Evolutionary conservation across 441 rosid genomes (phyloP).

Genomic region (Monsonia emarginata): DNA sequence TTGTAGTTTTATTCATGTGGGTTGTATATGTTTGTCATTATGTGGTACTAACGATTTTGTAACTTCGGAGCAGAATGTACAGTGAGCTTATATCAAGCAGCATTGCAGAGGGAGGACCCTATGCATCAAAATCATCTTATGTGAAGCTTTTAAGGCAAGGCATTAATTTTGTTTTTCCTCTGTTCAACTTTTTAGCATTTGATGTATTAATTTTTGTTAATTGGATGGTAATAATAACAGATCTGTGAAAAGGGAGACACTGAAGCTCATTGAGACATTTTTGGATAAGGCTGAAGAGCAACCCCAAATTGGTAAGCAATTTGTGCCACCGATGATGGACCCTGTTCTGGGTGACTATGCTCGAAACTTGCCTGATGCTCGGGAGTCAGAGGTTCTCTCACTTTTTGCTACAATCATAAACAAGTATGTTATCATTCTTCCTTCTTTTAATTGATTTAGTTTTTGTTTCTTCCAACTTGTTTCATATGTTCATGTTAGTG

Average conservation of each 20-base stretch:
- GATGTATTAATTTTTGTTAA: background rate
- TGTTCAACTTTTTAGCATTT: too few relatives aligned
- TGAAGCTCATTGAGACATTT: constrained; percentile 95
- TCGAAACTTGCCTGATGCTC: constrained; percentile 96
- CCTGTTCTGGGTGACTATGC: constrained; percentile 96
- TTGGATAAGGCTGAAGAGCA: constrained; percentile 99
- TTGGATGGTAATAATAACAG: constrained; percentile 29
- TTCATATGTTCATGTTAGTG: background rate
- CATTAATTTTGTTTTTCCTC: constrained; percentile 11
- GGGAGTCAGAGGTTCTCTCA: constrained; percentile 99
- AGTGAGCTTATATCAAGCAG: constrained; percentile 95
- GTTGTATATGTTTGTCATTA: background rate
- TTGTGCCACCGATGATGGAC: constrained; percentile 99
- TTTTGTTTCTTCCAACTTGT: background rate
- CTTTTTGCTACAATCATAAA: constrained; percentile 97
- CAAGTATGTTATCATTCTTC: constrained; percentile 46
- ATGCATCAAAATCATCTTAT: constrained; percentile 80
- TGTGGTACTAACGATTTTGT: constrained; percentile 6
- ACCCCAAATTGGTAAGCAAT: constrained; percentile 92
- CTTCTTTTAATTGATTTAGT: background rate
- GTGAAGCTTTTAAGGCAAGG: constrained; percentile 86
- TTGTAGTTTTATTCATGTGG: background rate
- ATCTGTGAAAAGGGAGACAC: constrained; percentile 96
- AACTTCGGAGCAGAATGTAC: constrained; percentile 71
- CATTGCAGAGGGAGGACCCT: constrained; percentile 94